Percentiles rank a stretch among this genome's conserved stretches.
These are phyloP conservation scores for Cutaneotrichosporon cutaneum DNA, from an alignment of 1,284 basidiomycete genomes.

Conservation along the genomic window DNA sequence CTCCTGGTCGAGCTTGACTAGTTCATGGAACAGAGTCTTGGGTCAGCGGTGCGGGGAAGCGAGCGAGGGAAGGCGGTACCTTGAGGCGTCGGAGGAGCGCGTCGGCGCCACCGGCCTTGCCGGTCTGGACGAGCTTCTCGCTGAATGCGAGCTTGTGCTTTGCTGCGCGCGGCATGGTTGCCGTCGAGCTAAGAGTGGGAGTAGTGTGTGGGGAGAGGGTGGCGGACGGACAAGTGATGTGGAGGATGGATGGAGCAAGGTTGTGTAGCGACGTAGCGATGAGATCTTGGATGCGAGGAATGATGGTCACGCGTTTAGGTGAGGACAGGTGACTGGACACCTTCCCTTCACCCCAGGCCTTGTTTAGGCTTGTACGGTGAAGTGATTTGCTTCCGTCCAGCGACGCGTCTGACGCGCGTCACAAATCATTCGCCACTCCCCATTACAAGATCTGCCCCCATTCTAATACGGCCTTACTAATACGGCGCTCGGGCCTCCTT, in stretches of 20 bases:
- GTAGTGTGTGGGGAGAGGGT: conserved; percentile 10
- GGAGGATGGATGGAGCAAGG: background rate
- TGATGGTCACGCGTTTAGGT: too few relatives aligned
- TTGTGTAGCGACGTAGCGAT: background rate
- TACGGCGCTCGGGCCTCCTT: background rate
- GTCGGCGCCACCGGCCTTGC: conserved; percentile 56
- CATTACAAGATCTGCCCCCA: background rate
- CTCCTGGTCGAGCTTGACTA: conserved; percentile 85
- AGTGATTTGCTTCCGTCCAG: conserved; percentile 12
- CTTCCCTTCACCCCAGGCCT: background rate
- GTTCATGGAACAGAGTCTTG: conserved; percentile 69
- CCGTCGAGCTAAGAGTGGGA: conserved; percentile 7
- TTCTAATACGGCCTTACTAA: background rate
- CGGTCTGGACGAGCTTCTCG: conserved; percentile 65
- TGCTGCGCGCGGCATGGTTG: conserved; percentile 23
- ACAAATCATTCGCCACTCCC: conserved; percentile 4
- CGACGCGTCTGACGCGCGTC: conserved; percentile 4
- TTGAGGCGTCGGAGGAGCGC: conserved; percentile 79
- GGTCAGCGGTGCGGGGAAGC: background rate
- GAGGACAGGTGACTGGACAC: conserved; percentile 6
- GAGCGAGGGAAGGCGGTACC: conserved; percentile 32
- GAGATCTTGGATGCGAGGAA: conserved; percentile 3
- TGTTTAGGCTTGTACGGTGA: background rate
- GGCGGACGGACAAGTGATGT: background rate
- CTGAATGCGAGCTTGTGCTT: conserved; percentile 62